phyloP scores from a whole-genome alignment of 768 basidiomycete genomes.

The Pisolithus microcarpus region DNA sequence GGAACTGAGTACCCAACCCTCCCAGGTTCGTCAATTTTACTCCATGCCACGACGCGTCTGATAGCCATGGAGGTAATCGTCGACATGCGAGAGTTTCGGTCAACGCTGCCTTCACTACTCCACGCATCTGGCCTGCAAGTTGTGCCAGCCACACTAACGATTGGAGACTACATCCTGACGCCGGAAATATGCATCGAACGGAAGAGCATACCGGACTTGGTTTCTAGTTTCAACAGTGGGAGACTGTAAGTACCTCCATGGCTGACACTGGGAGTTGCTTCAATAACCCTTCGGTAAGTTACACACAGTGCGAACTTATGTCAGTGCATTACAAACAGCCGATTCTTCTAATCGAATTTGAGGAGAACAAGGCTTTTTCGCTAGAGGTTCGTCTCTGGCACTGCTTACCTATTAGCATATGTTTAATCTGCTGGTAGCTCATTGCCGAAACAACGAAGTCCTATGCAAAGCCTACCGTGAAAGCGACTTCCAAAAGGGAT shows the following conservation, averaged over 20 bases:
- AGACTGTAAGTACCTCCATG: constrained; percentile 63
- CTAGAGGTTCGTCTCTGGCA: constrained; percentile 55
- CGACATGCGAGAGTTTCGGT: constrained; percentile 95
- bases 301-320: constrained; percentile 97
- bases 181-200: constrained; percentile 96
- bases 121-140: constrained; percentile 76
- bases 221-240: constrained; percentile 91
- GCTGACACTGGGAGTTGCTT: neutral
- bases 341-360: constrained; percentile 91
- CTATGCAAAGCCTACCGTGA: constrained; percentile 51
- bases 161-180: constrained; percentile 93
- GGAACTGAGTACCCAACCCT: constrained; percentile 56
- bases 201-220: constrained; percentile 88
- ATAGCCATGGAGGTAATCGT: constrained; percentile 69
- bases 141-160: constrained; percentile 86
- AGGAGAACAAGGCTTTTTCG: constrained; percentile 93
- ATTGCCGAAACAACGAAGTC: constrained; percentile 56
- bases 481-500: constrained; percentile 49
- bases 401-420: neutral
- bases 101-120: constrained; percentile 81
- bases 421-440: constrained; percentile 31
- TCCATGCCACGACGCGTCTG: neutral
- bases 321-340: constrained; percentile 93
- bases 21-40: constrained; percentile 37
- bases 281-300: constrained; percentile 40